Conservation (phyloP, 2,329 filamentous ascomycete genomes). For the Taxawa tesnikishii region DNA sequence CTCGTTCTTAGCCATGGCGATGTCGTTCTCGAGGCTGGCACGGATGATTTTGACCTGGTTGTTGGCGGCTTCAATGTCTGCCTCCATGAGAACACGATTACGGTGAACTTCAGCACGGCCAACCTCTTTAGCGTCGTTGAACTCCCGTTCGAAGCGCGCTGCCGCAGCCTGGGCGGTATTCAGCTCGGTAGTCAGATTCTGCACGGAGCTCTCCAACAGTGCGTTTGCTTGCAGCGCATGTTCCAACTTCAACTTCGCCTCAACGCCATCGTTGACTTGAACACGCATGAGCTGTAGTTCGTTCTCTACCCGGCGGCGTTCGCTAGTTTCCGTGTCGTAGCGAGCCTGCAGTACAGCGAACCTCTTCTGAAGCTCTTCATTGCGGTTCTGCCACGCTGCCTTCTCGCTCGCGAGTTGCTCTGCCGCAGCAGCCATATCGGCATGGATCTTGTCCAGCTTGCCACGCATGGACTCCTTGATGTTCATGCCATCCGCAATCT, state of each 20-base stretch:
- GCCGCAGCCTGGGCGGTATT: slow-evolving; percentile 58
- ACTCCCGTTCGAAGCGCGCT: slow-evolving; percentile 64
- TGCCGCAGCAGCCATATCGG: slow-evolving; percentile 71
- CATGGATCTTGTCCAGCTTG: slow-evolving; percentile 76
- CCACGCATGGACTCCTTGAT: slow-evolving; percentile 72
- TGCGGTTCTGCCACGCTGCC: slow-evolving; percentile 58
- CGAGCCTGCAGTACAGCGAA: slow-evolving; percentile 43
- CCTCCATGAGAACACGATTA: slow-evolving; percentile 64
- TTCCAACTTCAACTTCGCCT: slow-evolving; percentile 62
- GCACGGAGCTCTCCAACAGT: slow-evolving; percentile 16
- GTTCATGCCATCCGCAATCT: slow-evolving; percentile 75
- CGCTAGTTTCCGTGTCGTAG: slow-evolving; percentile 31
- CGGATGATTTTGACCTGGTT: slow-evolving; percentile 75
- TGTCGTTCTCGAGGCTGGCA: slow-evolving; percentile 69
- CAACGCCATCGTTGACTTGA: slow-evolving; percentile 63
- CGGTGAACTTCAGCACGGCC: slow-evolving; percentile 71
- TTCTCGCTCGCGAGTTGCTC: slow-evolving; percentile 76
- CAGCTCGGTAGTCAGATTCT: slow-evolving; percentile 48
- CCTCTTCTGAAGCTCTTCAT: slow-evolving; percentile 42
- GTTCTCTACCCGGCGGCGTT: slow-evolving; percentile 31
- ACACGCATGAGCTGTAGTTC: slow-evolving; percentile 32
- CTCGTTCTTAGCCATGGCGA: slow-evolving; percentile 58
- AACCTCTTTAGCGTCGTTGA: slow-evolving; percentile 70
- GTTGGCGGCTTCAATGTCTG: slow-evolving; percentile 72
- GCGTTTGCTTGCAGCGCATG: slow-evolving; percentile 14